phyloP scores from a whole-genome alignment of 306 rosid genomes.

The Prunus padus region DNA sequence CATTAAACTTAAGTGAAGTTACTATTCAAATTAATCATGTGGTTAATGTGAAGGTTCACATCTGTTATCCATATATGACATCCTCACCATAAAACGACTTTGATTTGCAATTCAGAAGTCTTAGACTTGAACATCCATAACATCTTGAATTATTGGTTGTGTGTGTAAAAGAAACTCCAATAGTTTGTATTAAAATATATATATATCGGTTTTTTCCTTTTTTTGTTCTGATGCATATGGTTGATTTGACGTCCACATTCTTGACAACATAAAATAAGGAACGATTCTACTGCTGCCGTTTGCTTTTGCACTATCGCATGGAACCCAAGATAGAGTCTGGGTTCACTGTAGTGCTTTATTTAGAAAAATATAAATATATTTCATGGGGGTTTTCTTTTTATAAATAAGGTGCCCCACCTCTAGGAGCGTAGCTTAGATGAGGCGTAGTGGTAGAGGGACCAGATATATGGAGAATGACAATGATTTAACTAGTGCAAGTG shows the following conservation, averaged over 20 bases:
- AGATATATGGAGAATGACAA: not conserved
- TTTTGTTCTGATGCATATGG: not conserved
- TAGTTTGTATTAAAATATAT: no score
- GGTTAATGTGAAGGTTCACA: accelerated
- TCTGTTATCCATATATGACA: no score
- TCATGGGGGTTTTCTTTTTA: not conserved
- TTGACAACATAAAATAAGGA: not conserved
- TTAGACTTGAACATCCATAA: no score
- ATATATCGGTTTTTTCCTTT: not conserved
- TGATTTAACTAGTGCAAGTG: not conserved
- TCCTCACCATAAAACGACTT: accelerated
- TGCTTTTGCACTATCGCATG: not conserved
- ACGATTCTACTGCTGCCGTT: not conserved
- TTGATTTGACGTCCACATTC: slow-evolving; percentile 19
- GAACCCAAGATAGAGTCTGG: slow-evolving; percentile 19
- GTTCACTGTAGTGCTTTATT: slow-evolving; percentile 1
- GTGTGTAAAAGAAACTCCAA: no score
- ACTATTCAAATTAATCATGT: no score
- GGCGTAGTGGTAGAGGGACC: not conserved
- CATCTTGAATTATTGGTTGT: no score
- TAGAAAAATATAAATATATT: not conserved
- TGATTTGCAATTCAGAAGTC: no score
- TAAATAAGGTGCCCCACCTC: not conserved
- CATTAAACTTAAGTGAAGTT: no score
- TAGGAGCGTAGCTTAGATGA: not conserved